phyloP scores from a whole-genome alignment of 768 basidiomycete species.

The Pleurotus eryngii region DNA sequence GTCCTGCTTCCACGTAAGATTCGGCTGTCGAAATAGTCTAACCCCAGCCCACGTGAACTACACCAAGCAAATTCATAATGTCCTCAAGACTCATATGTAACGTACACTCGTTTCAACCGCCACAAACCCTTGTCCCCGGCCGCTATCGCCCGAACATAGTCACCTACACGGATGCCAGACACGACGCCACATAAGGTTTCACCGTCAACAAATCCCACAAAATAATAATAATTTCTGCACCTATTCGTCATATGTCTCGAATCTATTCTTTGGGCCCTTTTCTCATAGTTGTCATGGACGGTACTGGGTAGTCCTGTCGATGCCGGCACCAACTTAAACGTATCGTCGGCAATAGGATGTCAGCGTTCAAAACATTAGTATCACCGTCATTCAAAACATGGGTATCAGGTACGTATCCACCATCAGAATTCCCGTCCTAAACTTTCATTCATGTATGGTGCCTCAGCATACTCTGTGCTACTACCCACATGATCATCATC shows the following conservation, averaged over 20 bases:
- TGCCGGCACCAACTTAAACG: background rate
- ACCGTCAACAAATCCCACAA: background rate
- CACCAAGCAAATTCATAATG: too few species aligned
- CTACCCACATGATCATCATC: too few species aligned
- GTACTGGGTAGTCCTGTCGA: background rate
- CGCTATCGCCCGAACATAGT: background rate
- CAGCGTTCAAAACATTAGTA: too few species aligned
- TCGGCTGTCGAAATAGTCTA: too few species aligned
- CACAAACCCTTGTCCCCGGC: background rate
- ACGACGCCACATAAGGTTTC: constrained; percentile 3
- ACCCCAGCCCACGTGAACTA: too few species aligned
- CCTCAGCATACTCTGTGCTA: too few species aligned
- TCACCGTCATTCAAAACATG: too few species aligned
- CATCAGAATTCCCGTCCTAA: too few species aligned
- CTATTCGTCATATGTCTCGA: background rate
- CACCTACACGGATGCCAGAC: background rate
- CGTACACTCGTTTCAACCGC: background rate
- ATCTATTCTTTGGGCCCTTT: background rate
- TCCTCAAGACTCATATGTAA: too few species aligned
- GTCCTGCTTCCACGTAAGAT: too few species aligned
- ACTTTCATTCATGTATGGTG: too few species aligned
- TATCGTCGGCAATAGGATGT: background rate
- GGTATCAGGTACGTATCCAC: too few species aligned
- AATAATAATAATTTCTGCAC: background rate
- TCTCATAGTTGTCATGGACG: constrained; percentile 1